Conservation (phyloP, 495 filamentous ascomycete genomes). For the Tuber aestivum region DNA sequence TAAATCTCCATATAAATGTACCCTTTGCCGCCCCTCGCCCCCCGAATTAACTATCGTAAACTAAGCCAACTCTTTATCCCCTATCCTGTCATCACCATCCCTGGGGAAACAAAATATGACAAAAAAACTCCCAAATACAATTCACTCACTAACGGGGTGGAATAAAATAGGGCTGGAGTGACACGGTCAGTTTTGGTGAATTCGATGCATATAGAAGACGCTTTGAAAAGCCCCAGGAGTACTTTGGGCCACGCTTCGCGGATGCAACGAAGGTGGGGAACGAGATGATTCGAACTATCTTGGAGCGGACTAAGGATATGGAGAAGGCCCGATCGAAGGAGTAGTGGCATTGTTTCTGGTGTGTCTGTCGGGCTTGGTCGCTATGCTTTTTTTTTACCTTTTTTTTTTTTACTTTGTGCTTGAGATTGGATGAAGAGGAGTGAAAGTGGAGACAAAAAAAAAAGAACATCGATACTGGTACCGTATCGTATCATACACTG, state of each 20-base stretch:
- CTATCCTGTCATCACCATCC: background rate
- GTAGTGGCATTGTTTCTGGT: background rate
- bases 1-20: background rate
- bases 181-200: constrained; percentile 81
- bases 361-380: background rate
- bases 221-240: constrained; percentile 79
- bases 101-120: background rate
- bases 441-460: constrained; percentile 3
- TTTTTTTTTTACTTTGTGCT: background rate
- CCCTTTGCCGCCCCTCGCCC: background rate
- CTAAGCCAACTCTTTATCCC: background rate
- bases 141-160: constrained; percentile 2
- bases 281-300: constrained; percentile 92
- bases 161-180: constrained; percentile 68
- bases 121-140: background rate
- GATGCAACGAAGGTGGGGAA: constrained; percentile 83
- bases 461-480: background rate
- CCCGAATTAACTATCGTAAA: constrained; percentile 44
- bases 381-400: background rate
- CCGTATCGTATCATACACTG: background rate
- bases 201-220: constrained; percentile 85
- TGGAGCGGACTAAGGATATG: constrained; percentile 63
- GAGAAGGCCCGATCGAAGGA: constrained; percentile 10
- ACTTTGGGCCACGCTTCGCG: constrained; percentile 82
- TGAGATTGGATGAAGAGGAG: background rate